Base-by-base conservation (phyloP, 2,329 filamentous ascomycete genomes). In the Aotearoamyces nothofagi region DNA sequence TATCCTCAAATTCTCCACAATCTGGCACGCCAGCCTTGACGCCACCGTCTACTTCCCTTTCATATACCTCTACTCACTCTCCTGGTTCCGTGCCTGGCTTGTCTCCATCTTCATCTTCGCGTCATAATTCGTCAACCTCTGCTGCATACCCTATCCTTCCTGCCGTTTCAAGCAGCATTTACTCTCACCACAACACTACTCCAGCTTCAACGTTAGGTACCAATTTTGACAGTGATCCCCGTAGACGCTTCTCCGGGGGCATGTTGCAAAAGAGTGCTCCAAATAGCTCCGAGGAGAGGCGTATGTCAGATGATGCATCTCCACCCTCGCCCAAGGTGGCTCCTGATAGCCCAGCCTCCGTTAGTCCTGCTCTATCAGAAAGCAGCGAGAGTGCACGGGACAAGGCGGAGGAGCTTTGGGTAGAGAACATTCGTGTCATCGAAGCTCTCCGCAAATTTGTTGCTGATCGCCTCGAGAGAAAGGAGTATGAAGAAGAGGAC, bases 11-110 rank as follows among this genome's bases (percentile, higher is more conserved):
- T 38, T 57, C 55, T 1, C 55, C 54, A 29, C 22, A 40, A 10
- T 49, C 55, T 22, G 76, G 79, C 36, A 86, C 79, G 9, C 78
- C 80, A 7, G 78, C 78, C 7, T 64, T 83, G 38, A 86, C 79
- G 3, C 80, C 79, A 5, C 75, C 78, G 0, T 80, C 76, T 8
- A 81, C 74, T 50, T 67, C 72, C 31, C 63, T 82, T 47, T 84
- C 79, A 1, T 84, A 84, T 55, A 74, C 71, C 22, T 82, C 79
- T 8, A 74, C 75, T 26, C 78, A 84, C 49, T 86, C 79, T 5
- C 79, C 79, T 3, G 67, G 75, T 35, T 56, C 57, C 31, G 46
- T 49, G 28, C 56, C 57, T 33, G 75, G 66, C 47, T 63, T 83
- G 49, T 80, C 76, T 28, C 77, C 77, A 1, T 61, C 66, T 24